Evolutionary conservation across 805 yeast genomes (phyloP).

Genomic region (Kazachstania africana): DNA sequence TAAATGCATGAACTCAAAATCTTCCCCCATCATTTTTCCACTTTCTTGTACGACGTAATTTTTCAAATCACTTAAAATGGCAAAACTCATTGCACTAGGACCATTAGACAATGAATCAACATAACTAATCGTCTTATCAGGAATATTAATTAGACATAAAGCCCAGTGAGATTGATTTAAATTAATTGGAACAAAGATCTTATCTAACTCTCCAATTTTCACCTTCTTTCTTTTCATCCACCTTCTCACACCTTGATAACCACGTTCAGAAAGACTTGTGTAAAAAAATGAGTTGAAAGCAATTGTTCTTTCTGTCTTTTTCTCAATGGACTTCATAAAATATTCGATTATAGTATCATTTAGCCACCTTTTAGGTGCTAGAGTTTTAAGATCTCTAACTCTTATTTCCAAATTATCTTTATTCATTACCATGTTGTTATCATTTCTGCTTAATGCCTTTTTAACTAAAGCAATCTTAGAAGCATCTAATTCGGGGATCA

Average conservation of each 20-base stretch:
- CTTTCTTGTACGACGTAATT: conserved; percentile 63
- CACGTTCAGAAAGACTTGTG: conserved; percentile 56
- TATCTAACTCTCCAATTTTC: conserved; percentile 50
- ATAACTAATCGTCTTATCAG: conserved; percentile 46
- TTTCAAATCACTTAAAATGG: conserved; percentile 36
- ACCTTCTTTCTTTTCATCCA: conserved; percentile 76
- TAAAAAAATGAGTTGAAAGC: conserved; percentile 86
- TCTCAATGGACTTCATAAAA: conserved; percentile 38
- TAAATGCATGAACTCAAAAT: conserved; percentile 23
- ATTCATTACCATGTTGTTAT: conserved; percentile 18
- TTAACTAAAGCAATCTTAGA: conserved; percentile 17
- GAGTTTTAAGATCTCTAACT: conserved; percentile 57
- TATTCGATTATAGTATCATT: conserved; percentile 87
- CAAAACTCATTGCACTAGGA: conserved; percentile 23
- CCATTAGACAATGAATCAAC: conserved; percentile 59
- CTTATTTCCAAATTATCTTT: conserved; percentile 44
- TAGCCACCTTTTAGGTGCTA: conserved; percentile 67
- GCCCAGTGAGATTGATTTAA: conserved; percentile 86
- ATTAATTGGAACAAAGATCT: conserved; percentile 78
- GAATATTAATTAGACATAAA: conserved; percentile 62
- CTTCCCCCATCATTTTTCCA: conserved; percentile 28
- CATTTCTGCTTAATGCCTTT: conserved; percentile 20
- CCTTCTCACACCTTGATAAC: conserved; percentile 68
- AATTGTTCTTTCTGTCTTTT: conserved; percentile 33
- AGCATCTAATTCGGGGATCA: conserved; percentile 19